phyloP scores from a whole-genome alignment of 306 rosid genomes.

The Vigna mungo region DNA sequence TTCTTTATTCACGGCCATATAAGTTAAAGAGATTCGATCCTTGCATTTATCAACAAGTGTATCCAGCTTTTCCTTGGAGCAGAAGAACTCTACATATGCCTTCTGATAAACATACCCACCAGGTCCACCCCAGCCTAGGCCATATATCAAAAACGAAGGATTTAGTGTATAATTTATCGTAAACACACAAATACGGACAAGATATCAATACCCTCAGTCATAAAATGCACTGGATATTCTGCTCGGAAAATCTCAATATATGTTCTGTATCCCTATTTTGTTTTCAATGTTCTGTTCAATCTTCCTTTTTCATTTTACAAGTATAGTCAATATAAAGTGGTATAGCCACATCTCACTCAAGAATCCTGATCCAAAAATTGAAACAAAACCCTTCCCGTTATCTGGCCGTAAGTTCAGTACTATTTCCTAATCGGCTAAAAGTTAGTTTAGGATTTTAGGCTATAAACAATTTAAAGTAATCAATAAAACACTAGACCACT shows the following conservation, averaged over 20 bases:
- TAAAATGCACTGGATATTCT: conserved; percentile 37
- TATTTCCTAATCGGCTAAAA: background rate
- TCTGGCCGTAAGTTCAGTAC: background rate
- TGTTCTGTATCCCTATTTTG: conserved; percentile 11
- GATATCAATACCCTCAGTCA: conserved; percentile 12
- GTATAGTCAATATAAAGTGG: background rate
- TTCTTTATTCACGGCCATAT: conserved; percentile 84
- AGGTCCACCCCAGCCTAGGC: conserved; percentile 94
- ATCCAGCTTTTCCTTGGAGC: conserved; percentile 81
- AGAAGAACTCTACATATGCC: conserved; percentile 94
- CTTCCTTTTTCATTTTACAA: conserved; percentile 2
- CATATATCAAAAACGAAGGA: conserved; percentile 33
- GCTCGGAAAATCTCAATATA: conserved; percentile 9
- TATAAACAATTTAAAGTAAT: background rate
- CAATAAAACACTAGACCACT: background rate
- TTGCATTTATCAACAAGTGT: conserved; percentile 71
- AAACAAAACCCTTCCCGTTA: conserved; percentile 11
- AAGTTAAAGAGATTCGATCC: conserved; percentile 72
- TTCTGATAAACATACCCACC: conserved; percentile 96
- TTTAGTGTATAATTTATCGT: conserved; percentile 21
- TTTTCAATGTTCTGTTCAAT: conserved; percentile 3
- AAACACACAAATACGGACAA: conserved; percentile 21
- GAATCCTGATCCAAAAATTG: no score
- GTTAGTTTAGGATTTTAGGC: background rate
- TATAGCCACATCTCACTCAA: no score